A percentile compares a stretch with the other conserved stretches of the same genome.
These are phyloP conservation scores for Verticillium dahliae DNA, from an alignment of 2,329 filamentous ascomycete species.

Conservation along the genomic window DNA sequence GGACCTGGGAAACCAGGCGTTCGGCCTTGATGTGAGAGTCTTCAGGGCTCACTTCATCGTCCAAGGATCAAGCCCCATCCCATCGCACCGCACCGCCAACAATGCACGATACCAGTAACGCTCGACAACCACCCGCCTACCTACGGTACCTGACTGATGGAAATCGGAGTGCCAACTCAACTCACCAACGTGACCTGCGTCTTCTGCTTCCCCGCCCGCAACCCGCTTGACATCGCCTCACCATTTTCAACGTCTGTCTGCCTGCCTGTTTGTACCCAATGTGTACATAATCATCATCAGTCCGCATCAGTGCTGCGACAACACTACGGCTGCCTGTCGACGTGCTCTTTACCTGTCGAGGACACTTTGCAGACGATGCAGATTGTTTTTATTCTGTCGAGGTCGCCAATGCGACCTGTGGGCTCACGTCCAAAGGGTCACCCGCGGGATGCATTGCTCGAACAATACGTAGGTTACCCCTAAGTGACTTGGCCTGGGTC, in stretches of 20 bases:
- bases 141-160: not conserved
- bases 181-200: not conserved
- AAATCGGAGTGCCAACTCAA: not conserved
- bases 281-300: not conserved
- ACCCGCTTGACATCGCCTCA: not conserved
- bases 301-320: not conserved
- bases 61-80: not conserved
- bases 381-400: not conserved
- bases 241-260: not conserved
- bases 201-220: not conserved
- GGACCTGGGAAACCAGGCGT: not conserved
- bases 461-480: conserved; percentile 1
- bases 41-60: not conserved
- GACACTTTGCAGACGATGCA: not conserved
- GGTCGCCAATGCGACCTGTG: not conserved
- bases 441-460: conserved; percentile 5
- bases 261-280: not conserved
- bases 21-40: not conserved
- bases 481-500: conserved; percentile 1
- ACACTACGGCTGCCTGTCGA: not conserved
- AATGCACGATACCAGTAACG: not conserved
- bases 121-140: not conserved
- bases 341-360: not conserved
- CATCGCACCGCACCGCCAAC: not conserved
- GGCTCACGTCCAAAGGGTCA: not conserved